These are phyloP conservation scores for Galerina marginata DNA, from an alignment of 768 basidiomycete species.

Conservation along the genomic window DNA sequence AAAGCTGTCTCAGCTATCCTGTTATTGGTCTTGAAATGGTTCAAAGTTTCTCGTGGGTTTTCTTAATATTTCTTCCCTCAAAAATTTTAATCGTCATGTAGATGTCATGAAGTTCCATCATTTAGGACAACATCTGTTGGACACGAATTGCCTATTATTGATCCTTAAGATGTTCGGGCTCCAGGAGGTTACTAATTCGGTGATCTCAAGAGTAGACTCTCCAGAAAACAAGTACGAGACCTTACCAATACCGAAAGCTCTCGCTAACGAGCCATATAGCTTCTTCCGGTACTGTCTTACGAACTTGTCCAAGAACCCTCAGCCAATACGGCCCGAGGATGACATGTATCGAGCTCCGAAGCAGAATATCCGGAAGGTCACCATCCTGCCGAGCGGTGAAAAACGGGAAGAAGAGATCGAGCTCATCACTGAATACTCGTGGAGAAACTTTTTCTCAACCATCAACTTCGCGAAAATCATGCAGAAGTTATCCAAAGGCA, in stretches of 20 bases:
- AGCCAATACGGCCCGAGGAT: conserved; percentile 66
- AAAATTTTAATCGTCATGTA: conserved; percentile 31
- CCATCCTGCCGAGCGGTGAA: conserved; percentile 72
- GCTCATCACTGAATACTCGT: conserved; percentile 91
- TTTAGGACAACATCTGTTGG: conserved; percentile 91
- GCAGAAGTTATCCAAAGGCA: conserved; percentile 95
- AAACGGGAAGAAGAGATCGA: conserved; percentile 88
- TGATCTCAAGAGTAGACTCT: conserved; percentile 88
- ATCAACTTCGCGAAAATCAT: conserved; percentile 98
- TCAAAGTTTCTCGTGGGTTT: conserved; percentile 93
- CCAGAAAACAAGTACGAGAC: conserved; percentile 75
- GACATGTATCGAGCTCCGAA: conserved; percentile 64
- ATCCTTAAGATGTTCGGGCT: conserved; percentile 99
- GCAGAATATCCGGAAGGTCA: conserved; percentile 61
- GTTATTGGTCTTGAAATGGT: conserved; percentile 92
- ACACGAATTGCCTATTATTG: conserved; percentile 91
- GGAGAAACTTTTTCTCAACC: conserved; percentile 96
- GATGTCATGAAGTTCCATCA: conserved; percentile 99
- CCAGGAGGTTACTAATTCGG: conserved; percentile 84
- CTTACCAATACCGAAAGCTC: too few relatives aligned
- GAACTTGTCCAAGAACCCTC: conserved; percentile 72
- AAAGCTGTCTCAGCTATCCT: conserved; percentile 97
- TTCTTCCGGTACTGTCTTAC: conserved; percentile 95
- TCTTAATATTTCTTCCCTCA: neutral
- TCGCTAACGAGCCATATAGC: conserved; percentile 46